Evolutionary conservation across 2,329 filamentous ascomycete species (phyloP).

Genomic region (Penicillium palitans): DNA sequence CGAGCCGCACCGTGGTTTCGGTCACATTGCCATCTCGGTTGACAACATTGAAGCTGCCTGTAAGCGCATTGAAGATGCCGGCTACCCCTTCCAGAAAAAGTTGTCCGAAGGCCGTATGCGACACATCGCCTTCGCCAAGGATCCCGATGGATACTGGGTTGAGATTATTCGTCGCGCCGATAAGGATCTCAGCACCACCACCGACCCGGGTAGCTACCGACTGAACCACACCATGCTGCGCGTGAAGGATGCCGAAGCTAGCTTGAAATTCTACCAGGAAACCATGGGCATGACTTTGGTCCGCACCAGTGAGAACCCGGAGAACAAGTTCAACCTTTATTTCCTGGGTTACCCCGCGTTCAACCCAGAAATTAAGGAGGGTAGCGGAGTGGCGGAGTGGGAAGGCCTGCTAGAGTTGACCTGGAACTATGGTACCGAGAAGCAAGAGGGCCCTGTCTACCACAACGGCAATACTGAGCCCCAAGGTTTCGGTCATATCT

Average conservation of each 20-base stretch:
- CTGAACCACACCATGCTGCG: conserved; percentile 76
- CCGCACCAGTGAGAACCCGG: conserved; percentile 68
- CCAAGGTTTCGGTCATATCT: conserved; percentile 93
- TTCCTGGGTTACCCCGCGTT: conserved; percentile 77
- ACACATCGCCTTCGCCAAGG: conserved; percentile 84
- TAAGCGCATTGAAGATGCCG: conserved; percentile 81
- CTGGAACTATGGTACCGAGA: conserved; percentile 76
- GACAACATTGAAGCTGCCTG: conserved; percentile 88
- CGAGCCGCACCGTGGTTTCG: conserved; percentile 82
- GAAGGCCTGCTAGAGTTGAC: conserved; percentile 91
- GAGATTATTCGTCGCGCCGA: conserved; percentile 66
- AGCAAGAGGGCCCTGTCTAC: conserved; percentile 77
- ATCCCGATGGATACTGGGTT: conserved; percentile 79
- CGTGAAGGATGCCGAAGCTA: conserved; percentile 76
- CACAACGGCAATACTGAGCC: conserved; percentile 90
- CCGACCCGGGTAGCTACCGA: conserved; percentile 73
- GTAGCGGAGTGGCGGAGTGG: conserved; percentile 59
- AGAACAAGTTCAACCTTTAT: conserved; percentile 82
- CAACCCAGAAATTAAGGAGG: conserved; percentile 54
- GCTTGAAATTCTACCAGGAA: conserved; percentile 79
- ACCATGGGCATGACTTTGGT: conserved; percentile 84
- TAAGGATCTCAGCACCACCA: conserved; percentile 68
- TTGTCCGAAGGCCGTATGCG: conserved; percentile 83
- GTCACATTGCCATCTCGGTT: conserved; percentile 80
- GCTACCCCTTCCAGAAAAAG: conserved; percentile 95